Percentiles rank a stretch among this genome's conserved stretches.
phyloP scores from a whole-genome alignment of 78 protist genomes.

The Dictyostelium brefeldianum region DNA sequence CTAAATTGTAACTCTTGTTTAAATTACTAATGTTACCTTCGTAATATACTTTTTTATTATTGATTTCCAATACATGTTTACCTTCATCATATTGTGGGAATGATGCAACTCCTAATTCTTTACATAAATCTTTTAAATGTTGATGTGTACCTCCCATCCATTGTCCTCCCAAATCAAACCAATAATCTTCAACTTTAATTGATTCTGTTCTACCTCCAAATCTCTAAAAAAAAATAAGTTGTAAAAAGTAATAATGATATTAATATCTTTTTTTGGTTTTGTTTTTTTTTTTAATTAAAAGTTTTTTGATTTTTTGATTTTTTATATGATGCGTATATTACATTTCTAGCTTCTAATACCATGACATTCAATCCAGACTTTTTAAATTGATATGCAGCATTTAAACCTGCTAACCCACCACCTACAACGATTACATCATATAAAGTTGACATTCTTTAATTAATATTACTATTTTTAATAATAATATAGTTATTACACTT shows the following conservation, averaged over 20 bases:
- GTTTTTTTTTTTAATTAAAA: neutral
- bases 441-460: conserved; percentile 1
- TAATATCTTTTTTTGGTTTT: neutral
- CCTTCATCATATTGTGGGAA: conserved; percentile 81
- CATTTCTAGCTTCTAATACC: conserved; percentile 71
- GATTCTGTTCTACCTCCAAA: conserved; percentile 83
- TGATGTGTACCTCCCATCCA: conserved; percentile 83
- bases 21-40: conserved; percentile 53
- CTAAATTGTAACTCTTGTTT: conserved; percentile 57
- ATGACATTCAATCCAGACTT: conserved; percentile 27
- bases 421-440: conserved; percentile 76
- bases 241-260: neutral
- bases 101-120: conserved; percentile 48
- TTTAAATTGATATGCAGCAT: conserved; percentile 40
- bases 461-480: neutral
- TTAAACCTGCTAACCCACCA: conserved; percentile 80
- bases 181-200: conserved; percentile 65
- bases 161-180: conserved; percentile 83
- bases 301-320: neutral
- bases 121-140: conserved; percentile 19
- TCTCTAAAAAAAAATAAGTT: conserved; percentile 22
- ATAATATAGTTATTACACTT: too few species aligned
- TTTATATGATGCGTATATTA: neutral
- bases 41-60: conserved; percentile 48
- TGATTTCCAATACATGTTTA: conserved; percentile 66